Percentiles rank a stretch among this genome's conserved stretches.
phyloP scores from a whole-genome alignment of 768 basidiomycete species.

The Amanita inopinata region DNA sequence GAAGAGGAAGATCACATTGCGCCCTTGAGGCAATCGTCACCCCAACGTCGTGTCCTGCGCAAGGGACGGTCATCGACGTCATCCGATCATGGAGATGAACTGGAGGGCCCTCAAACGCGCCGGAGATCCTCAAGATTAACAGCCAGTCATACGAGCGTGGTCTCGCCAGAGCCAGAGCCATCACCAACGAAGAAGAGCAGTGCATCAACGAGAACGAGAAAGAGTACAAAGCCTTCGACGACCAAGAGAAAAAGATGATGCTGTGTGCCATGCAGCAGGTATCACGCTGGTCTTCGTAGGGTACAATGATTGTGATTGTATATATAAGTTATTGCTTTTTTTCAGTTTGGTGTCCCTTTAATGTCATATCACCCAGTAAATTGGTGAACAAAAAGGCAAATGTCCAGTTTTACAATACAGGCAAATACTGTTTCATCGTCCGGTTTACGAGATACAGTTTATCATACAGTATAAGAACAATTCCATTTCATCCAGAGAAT shows the following conservation, averaged over 20 bases:
- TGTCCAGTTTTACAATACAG: too few species aligned
- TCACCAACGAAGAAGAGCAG: slow-evolving; percentile 18
- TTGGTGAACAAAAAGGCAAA: too few species aligned
- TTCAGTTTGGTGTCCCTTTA: not conserved
- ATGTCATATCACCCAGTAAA: too few species aligned
- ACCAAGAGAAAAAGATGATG: slow-evolving; percentile 15
- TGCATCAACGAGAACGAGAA: slow-evolving; percentile 15
- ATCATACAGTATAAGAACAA: too few species aligned
- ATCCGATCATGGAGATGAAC: slow-evolving; percentile 24
- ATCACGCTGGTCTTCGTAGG: too few species aligned
- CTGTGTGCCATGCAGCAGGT: not conserved
- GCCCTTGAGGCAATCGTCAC: slow-evolving; percentile 27
- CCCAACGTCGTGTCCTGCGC: slow-evolving; percentile 17
- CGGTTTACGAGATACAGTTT: too few species aligned
- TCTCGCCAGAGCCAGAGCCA: slow-evolving; percentile 10
- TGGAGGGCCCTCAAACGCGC: slow-evolving; percentile 26
- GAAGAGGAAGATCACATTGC: slow-evolving; percentile 30
- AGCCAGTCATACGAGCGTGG: slow-evolving; percentile 16
- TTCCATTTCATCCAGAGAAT: too few species aligned
- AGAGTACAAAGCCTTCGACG: slow-evolving; percentile 11
- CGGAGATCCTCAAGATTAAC: slow-evolving; percentile 36
- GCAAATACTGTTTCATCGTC: too few species aligned
- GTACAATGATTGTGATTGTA: slow-evolving; percentile 1
- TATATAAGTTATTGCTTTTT: slow-evolving; percentile 5
- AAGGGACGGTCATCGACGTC: slow-evolving; percentile 23